A percentile compares a stretch with the other conserved stretches of the same genome.
Evolutionary conservation across 768 basidiomycete species (phyloP).

Genomic region (Fomitopsis serialis): DNA sequence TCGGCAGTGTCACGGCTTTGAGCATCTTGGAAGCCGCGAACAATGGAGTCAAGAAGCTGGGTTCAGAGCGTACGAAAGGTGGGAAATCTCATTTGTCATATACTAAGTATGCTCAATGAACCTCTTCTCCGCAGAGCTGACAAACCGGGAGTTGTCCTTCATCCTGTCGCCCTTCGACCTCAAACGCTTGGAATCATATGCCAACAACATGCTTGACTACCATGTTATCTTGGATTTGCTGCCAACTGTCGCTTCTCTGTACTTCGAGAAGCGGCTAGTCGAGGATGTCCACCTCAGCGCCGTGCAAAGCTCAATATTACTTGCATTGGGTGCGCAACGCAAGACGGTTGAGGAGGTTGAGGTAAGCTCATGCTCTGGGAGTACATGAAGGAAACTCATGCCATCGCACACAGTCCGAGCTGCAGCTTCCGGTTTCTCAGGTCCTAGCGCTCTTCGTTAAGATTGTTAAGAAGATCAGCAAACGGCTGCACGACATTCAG

Average conservation of each 20-base stretch:
- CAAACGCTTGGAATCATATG: conserved; percentile 92
- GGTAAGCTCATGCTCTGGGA: conserved; percentile 33
- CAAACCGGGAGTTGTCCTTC: conserved; percentile 48
- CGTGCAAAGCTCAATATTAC: conserved; percentile 86
- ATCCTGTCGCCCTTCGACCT: conserved; percentile 88
- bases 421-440: conserved; percentile 82
- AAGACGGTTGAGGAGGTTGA: conserved; percentile 89
- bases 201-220: conserved; percentile 94
- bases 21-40: conserved; percentile 87
- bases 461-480: conserved; percentile 78
- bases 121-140: conserved; percentile 38
- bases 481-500: conserved; percentile 69
- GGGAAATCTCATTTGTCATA: no score
- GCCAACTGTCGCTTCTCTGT: conserved; percentile 74
- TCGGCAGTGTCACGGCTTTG: conserved; percentile 80
- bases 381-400: not conserved
- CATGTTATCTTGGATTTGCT: conserved; percentile 93
- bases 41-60: conserved; percentile 44
- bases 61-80: conserved; percentile 35
- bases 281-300: conserved; percentile 69
- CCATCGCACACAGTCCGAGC: conserved; percentile 48
- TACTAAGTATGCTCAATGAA: not conserved
- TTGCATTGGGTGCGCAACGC: conserved; percentile 85
- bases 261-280: conserved; percentile 73
- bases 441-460: conserved; percentile 89